Evolutionary conservation across 768 basidiomycete species (phyloP), one percentile per base, ranked within the genome.

Genomic region (Steccherinum ochraceum): DNA sequence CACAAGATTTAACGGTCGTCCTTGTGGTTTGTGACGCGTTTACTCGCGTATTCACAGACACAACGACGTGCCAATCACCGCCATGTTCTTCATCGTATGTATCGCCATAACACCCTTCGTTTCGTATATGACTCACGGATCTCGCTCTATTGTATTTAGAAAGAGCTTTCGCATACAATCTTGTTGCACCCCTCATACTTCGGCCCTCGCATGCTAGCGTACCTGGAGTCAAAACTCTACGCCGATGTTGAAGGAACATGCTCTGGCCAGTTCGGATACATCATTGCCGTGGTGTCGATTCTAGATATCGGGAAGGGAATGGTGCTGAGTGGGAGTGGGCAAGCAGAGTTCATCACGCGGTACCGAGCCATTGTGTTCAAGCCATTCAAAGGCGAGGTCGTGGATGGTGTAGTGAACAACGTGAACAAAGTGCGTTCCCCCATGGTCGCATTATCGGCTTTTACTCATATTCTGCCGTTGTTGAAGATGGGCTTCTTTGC

Each of bases 351-450:
- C 67, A 79, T 91, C 56, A 92, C 93, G 19, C 77, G 87, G 49
- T 99, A 98, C 69, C 84, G 88, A 23, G 96, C 96, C 4, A 93
- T 99, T 57, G 95, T 99, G 18, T 97, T 96, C 80, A 94, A 97
- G 69, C 96, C 96, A n/a, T 98, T 98, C 79, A 96, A 97, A 68
- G 94, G 93, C 10, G 95, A 99, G 65, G 95, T 97, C 3, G 89
- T 99, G 16, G 96, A 99, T 65, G 95, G 93, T 0, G 85, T 93
- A 2, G 95, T 99, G 16, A 87, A 86, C 61, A 93, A 90, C 54
- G 96, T 99, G 27, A 94, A 85, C 67, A 96, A 96, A 79, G 95
- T 93, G 58, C 61, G 83, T 50, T 4, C 26, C 12, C 24, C 16
- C n/a, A 39, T 39, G 35, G n/a, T 39, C 11, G 35, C 41, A 3